Evolutionary conservation across 805 yeast species (phyloP).

Genomic region (Wickerhamiella sorbophila): DNA sequence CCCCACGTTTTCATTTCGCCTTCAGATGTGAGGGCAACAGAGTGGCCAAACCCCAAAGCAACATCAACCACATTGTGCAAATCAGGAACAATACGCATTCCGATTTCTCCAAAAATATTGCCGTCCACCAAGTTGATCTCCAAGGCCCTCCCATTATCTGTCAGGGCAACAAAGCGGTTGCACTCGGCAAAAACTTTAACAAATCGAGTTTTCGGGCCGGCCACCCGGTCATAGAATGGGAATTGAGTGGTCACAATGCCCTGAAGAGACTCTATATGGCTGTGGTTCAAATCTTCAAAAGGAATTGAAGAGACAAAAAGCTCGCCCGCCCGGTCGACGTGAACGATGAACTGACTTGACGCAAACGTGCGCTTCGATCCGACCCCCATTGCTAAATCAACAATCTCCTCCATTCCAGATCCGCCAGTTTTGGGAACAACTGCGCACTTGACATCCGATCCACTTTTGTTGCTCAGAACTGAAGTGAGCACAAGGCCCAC

Average conservation of each 20-base stretch:
- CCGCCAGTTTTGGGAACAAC: neutral
- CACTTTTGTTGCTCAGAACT: neutral
- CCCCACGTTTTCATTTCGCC: neutral
- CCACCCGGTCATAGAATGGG: neutral
- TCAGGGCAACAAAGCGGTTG: neutral
- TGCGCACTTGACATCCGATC: neutral
- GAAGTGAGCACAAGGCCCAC: neutral
- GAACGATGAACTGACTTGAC: neutral
- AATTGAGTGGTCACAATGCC: neutral
- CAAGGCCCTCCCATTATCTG: neutral
- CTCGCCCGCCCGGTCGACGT: neutral
- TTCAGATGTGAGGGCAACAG: neutral
- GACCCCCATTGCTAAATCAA: neutral
- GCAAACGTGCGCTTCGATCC: neutral
- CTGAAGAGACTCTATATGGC: neutral
- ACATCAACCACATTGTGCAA: neutral
- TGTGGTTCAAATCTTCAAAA: neutral
- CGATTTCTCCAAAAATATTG: neutral
- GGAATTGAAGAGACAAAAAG: neutral
- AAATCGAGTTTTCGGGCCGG: neutral
- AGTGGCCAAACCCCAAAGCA: neutral
- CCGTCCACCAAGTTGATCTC: neutral
- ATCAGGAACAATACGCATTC: neutral
- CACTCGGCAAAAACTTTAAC: neutral
- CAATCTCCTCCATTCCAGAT: neutral